Conservation (phyloP, 805 yeast genomes). For the Hermanozyma aechmeae region DNA sequence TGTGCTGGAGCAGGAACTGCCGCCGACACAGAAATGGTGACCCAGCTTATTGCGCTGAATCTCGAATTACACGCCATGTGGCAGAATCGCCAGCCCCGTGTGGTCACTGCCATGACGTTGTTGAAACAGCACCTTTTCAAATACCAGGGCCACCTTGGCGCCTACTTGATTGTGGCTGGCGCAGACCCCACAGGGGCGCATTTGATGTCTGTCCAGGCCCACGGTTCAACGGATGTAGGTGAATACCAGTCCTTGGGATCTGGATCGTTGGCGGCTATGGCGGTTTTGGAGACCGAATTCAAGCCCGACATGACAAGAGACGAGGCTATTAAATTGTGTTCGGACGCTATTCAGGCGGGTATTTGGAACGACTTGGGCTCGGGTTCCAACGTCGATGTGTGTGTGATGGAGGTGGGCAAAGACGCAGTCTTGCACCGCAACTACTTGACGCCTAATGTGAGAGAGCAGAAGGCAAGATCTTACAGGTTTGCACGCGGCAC, state of each 20-base stretch:
- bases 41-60: conserved; percentile 85
- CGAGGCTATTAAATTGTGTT: conserved; percentile 84
- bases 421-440: conserved; percentile 82
- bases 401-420: conserved; percentile 91
- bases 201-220: conserved; percentile 89
- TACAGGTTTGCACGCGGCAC: conserved; percentile 90
- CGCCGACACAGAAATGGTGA: conserved; percentile 97
- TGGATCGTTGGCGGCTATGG: conserved; percentile 98
- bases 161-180: conserved; percentile 96
- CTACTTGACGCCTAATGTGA: conserved; percentile 82
- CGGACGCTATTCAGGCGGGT: conserved; percentile 95
- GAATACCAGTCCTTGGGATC: conserved; percentile 89
- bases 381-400: conserved; percentile 94
- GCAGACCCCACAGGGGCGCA: conserved; percentile 95
- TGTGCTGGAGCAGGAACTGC: conserved; percentile 99
- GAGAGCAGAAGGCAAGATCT: conserved; percentile 71
- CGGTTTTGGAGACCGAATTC: conserved; percentile 88
- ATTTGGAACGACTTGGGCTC: conserved; percentile 99
- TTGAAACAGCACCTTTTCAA: conserved; percentile 92
- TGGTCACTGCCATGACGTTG: conserved; percentile 85
- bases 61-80: conserved; percentile 83
- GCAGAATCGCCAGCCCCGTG: conserved; percentile 83
- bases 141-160: conserved; percentile 96
- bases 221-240: conserved; percentile 96
- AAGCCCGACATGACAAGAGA: conserved; percentile 67